These are phyloP conservation scores for Pinus taeda DNA, from an alignment of 75 land plant genomes.

Conservation along the genomic window DNA sequence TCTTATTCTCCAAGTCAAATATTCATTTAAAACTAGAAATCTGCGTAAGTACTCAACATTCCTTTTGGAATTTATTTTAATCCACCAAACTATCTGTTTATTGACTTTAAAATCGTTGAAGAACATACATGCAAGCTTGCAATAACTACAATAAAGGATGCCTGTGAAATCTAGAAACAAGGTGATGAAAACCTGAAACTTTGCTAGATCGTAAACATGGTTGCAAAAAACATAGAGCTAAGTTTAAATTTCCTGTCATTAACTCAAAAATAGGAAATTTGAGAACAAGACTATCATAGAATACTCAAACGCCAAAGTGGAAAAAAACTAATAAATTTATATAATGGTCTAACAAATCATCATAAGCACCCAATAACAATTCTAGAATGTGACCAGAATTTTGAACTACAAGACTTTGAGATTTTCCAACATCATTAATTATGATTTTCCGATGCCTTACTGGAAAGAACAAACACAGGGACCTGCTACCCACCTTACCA, in stretches of 20 bases:
- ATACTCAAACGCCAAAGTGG: background rate
- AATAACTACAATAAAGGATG: no score
- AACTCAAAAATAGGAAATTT: background rate
- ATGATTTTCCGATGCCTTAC: background rate
- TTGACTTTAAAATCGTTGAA: no score
- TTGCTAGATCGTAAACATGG: background rate
- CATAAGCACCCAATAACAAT: background rate
- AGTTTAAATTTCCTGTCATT: background rate
- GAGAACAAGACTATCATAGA: background rate
- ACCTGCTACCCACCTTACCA: constrained; percentile 74
- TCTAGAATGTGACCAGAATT: background rate
- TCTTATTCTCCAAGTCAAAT: no score
- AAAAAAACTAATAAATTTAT: background rate
- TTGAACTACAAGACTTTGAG: background rate
- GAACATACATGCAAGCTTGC: no score
- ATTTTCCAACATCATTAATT: no score
- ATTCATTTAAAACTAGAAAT: no score
- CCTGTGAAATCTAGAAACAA: background rate
- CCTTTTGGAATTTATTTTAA: no score
- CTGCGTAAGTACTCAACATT: no score
- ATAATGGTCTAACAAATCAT: background rate
- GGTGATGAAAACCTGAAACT: background rate
- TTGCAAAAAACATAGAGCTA: background rate
- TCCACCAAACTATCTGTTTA: no score
- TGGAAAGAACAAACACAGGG: background rate